Conservation (phyloP, 2,329 filamentous ascomycete genomes). For the Madurella mycetomatis region DNA sequence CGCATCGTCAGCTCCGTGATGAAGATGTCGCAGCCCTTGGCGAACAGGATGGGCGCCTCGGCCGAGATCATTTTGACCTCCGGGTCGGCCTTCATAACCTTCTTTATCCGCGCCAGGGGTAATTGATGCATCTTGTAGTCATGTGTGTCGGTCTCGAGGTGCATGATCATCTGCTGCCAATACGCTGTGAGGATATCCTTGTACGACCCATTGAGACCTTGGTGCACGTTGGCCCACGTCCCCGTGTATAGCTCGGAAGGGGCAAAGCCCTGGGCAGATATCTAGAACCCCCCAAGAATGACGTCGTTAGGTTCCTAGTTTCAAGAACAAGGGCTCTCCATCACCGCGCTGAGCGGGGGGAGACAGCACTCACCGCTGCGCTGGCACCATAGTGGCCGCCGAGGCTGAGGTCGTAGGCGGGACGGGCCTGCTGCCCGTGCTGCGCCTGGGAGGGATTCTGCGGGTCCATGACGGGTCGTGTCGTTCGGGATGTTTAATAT, state of each 20-base stretch:
- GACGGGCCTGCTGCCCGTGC: constrained; percentile 51
- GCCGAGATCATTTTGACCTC: constrained; percentile 99
- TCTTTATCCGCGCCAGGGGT: constrained; percentile 97
- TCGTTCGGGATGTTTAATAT: background rate
- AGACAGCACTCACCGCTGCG: constrained; percentile 53
- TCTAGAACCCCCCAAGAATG: constrained; percentile 44
- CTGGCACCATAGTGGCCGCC: constrained; percentile 76
- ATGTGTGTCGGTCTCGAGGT: constrained; percentile 89
- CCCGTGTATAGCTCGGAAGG: constrained; percentile 93
- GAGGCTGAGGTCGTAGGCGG: constrained; percentile 67
- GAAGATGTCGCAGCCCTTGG: constrained; percentile 98
- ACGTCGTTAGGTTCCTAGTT: constrained; percentile 9
- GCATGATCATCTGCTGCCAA: constrained; percentile 97
- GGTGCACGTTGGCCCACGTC: constrained; percentile 95
- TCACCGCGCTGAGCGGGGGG: constrained; percentile 16
- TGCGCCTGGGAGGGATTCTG: constrained; percentile 45
- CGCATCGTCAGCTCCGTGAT: constrained; percentile 99
- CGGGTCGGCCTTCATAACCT: constrained; percentile 99
- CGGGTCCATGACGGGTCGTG: constrained; percentile 46
- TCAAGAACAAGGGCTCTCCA: background rate
- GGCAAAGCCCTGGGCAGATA: constrained; percentile 81
- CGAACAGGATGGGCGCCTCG: constrained; percentile 94
- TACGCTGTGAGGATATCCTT: constrained; percentile 98
- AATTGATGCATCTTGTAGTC: constrained; percentile 99
- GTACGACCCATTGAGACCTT: constrained; percentile 87